These are phyloP conservation scores for Apiotrichum domesticum DNA, from an alignment of 1,284 basidiomycete species.

Conservation along the genomic window DNA sequence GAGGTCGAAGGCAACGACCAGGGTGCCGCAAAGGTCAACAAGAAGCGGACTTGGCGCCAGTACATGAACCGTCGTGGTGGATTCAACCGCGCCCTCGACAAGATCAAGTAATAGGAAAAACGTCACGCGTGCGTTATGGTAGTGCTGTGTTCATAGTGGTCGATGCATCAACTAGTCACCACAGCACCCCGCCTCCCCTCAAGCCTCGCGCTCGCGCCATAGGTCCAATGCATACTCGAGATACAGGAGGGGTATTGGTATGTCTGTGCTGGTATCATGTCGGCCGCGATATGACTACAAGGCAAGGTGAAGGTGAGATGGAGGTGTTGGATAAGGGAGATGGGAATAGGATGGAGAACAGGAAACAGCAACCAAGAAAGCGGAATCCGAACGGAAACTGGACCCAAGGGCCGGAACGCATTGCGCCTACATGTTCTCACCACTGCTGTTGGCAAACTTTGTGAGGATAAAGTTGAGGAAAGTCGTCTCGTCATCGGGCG, in stretches of 20 bases:
- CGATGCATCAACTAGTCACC: too few species aligned
- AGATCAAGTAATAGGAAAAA: slow-evolving; percentile 53
- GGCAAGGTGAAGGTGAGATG: background rate
- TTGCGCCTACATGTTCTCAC: slow-evolving; percentile 22
- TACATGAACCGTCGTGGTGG: slow-evolving; percentile 67
- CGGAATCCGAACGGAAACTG: background rate
- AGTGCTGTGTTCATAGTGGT: too few species aligned
- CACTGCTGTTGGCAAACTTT: slow-evolving; percentile 41
- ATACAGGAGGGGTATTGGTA: slow-evolving; percentile 4
- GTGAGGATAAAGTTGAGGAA: slow-evolving; percentile 44
- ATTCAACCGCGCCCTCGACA: slow-evolving; percentile 81
- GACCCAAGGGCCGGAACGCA: background rate
- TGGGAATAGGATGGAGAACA: background rate
- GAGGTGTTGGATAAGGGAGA: background rate
- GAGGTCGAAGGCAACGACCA: slow-evolving; percentile 53
- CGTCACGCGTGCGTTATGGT: too few species aligned
- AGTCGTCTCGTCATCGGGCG: slow-evolving; percentile 34
- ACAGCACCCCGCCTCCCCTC: too few species aligned
- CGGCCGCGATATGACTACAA: slow-evolving; percentile 1
- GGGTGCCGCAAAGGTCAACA: slow-evolving; percentile 71
- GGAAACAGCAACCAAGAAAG: background rate
- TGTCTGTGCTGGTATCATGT: slow-evolving; percentile 1
- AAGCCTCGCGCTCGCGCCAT: too few species aligned
- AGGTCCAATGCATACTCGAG: background rate
- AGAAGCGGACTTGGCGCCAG: slow-evolving; percentile 88